A percentile compares a stretch with the other conserved stretches of the same genome.
Evolutionary conservation across 345 rosid genomes (phyloP).

Genomic region (Atalantia buxifolia): DNA sequence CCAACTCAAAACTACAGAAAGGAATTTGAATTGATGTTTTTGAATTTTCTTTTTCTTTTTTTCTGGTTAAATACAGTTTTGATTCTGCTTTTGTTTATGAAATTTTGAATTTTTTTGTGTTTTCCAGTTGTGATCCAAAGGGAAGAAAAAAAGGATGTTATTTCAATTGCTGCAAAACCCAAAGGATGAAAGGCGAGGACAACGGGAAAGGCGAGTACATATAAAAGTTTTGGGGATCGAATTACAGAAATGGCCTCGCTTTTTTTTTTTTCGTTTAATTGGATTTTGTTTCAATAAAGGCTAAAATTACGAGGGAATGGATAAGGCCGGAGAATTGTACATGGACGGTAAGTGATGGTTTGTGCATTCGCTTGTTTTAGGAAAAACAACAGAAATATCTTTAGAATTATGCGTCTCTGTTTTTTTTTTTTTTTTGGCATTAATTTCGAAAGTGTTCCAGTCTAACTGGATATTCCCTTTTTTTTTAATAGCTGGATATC

Average conservation of each 20-base stretch:
- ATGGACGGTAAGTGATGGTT: not conserved
- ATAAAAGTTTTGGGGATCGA: constrained; percentile 1
- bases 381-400: not conserved
- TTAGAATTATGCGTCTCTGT: not conserved
- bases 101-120: no score
- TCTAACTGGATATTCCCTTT: no score
- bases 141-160: not conserved
- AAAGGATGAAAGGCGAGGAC: not conserved
- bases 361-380: not conserved
- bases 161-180: constrained; percentile 9
- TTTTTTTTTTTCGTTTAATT: not conserved
- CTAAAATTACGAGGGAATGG: constrained; percentile 1
- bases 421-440: no score
- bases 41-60: not conserved
- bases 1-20: no score
- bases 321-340: not conserved
- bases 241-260: constrained; percentile 21
- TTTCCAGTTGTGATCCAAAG: constrained; percentile 6
- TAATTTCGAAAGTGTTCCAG: no score
- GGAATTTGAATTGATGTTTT: not conserved
- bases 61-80: no score
- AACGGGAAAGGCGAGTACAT: not conserved
- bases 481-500: no score
- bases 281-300: not conserved
- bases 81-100: no score